Conservation (phyloP, 2,329 filamentous ascomycete genomes). For the Lecanicillium sp. region DNA sequence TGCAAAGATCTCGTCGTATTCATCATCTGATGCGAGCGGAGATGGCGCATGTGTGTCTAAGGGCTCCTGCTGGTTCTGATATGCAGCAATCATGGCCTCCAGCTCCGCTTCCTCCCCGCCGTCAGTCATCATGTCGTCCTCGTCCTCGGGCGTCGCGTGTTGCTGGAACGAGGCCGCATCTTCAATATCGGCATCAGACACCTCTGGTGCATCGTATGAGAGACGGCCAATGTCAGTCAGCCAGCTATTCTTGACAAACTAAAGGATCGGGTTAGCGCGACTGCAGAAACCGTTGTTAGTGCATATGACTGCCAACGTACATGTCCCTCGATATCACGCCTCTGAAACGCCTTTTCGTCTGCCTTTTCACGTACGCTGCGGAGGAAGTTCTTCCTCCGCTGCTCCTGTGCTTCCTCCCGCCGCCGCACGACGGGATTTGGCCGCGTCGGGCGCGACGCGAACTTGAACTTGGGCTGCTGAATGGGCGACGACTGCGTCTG, state of each 20-base stretch:
- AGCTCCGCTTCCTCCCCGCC: conserved; percentile 48
- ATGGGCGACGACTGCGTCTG: conserved; percentile 39
- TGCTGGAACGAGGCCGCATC: conserved; percentile 33
- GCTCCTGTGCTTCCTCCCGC: conserved; percentile 55
- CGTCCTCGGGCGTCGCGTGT: conserved; percentile 15
- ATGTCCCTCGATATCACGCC: conserved; percentile 54
- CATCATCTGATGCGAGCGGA: conserved; percentile 42
- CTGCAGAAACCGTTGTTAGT: too few relatives aligned
- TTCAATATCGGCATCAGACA: conserved; percentile 45
- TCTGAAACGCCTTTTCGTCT: conserved; percentile 52
- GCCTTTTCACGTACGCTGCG: conserved; percentile 55
- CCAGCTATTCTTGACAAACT: conserved; percentile 30
- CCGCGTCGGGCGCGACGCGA: conserved; percentile 47
- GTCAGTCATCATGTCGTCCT: conserved; percentile 46
- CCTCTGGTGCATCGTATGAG: conserved; percentile 25
- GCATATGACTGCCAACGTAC: too few relatives aligned
- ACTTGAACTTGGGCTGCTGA: conserved; percentile 36
- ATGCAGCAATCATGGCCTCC: conserved; percentile 47
- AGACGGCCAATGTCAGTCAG: conserved; percentile 24
- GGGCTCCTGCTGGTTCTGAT: conserved; percentile 22
- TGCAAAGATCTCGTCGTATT: conserved; percentile 55
- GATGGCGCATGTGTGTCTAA: conserved; percentile 12
- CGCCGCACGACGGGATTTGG: conserved; percentile 55
- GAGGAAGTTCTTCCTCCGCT: conserved; percentile 60
- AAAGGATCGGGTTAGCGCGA: too few relatives aligned